A percentile compares a stretch with the other conserved stretches of the same genome.
phyloP scores from a whole-genome alignment of 176 grass and related monocot species.

The Pharus latifolius region DNA sequence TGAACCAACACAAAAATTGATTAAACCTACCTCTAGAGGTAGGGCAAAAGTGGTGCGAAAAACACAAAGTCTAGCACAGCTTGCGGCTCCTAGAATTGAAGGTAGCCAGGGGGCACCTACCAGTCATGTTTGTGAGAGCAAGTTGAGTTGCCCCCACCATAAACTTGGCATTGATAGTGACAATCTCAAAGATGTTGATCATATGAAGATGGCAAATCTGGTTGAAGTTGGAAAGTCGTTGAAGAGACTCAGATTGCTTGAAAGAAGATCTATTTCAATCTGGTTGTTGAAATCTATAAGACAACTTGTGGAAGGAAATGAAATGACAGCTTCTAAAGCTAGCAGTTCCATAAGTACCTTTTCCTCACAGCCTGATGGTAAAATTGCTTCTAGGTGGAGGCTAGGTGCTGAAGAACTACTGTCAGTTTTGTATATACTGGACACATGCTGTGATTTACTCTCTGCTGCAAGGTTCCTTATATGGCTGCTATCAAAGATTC shows the following conservation, averaged over 20 bases:
- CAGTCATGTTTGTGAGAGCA: slow-evolving; percentile 97
- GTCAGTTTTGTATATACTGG: slow-evolving; percentile 78
- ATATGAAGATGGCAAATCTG: slow-evolving; percentile 33
- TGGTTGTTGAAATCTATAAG: slow-evolving; percentile 86
- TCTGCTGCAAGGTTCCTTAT: slow-evolving; percentile 70
- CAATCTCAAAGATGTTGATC: slow-evolving; percentile 56
- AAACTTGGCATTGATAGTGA: slow-evolving; percentile 56
- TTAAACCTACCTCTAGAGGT: slow-evolving; percentile 76
- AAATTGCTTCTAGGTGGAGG: slow-evolving; percentile 48
- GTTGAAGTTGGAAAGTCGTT: slow-evolving; percentile 68
- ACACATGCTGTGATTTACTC: slow-evolving; percentile 81
- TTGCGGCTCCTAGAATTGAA: slow-evolving; percentile 84
- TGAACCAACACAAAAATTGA: slow-evolving; percentile 53
- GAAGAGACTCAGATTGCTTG: slow-evolving; percentile 78
- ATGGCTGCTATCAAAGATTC: slow-evolving; percentile 73
- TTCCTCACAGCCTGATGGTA: slow-evolving; percentile 45
- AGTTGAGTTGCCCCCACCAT: slow-evolving; percentile 76
- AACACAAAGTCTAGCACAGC: slow-evolving; percentile 93
- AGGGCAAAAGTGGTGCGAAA: slow-evolving; percentile 68
- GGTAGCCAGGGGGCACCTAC: slow-evolving; percentile 92
- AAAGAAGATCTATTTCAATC: slow-evolving; percentile 80
- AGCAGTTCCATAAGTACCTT: slow-evolving; percentile 41
- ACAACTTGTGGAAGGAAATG: slow-evolving; percentile 89
- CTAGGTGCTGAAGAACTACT: slow-evolving; percentile 84
- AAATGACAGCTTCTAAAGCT: slow-evolving; percentile 48